Evolutionary conservation across 441 rosid genomes (phyloP).

Genomic region (Raphanus hybrid): DNA sequence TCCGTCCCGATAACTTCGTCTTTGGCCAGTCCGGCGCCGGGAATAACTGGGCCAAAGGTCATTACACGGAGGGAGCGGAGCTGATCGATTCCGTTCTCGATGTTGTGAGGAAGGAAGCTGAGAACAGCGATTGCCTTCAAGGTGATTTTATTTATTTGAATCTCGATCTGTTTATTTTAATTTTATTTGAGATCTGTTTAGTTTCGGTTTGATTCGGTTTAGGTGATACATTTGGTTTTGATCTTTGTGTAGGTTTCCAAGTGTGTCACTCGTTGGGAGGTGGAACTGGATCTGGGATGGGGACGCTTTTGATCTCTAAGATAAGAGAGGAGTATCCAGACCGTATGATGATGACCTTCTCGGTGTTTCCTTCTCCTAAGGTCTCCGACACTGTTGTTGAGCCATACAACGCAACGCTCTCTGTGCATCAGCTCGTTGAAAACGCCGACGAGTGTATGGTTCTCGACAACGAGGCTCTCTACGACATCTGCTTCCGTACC

Average conservation of each 20-base stretch:
- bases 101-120: slow-evolving; percentile 45
- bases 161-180: background rate
- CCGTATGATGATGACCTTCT: slow-evolving; percentile 90
- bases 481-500: slow-evolving; percentile 96
- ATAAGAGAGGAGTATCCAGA: slow-evolving; percentile 48
- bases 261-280: slow-evolving; percentile 97
- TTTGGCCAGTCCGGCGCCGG: no score
- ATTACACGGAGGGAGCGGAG: slow-evolving; percentile 42
- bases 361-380: slow-evolving; percentile 95
- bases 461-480: slow-evolving; percentile 89
- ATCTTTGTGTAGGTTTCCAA: slow-evolving; percentile 63
- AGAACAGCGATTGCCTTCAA: slow-evolving; percentile 42
- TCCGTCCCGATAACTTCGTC: no score
- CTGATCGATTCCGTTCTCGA: slow-evolving; percentile 45
- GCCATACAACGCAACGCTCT: slow-evolving; percentile 95
- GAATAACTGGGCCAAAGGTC: slow-evolving; percentile 3
- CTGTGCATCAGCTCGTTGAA: slow-evolving; percentile 93
- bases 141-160: no score
- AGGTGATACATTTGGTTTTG: background rate
- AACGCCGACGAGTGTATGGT: slow-evolving; percentile 98
- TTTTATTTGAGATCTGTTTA: background rate
- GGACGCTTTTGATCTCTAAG: slow-evolving; percentile 92
- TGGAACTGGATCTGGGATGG: slow-evolving; percentile 97
- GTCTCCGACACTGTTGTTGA: slow-evolving; percentile 97
- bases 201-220: background rate